Percentiles rank a stretch among this genome's conserved stretches.
These are phyloP conservation scores for Sporothrix euskadiensis DNA, from an alignment of 2,329 filamentous ascomycete species.

Conservation along the genomic window DNA sequence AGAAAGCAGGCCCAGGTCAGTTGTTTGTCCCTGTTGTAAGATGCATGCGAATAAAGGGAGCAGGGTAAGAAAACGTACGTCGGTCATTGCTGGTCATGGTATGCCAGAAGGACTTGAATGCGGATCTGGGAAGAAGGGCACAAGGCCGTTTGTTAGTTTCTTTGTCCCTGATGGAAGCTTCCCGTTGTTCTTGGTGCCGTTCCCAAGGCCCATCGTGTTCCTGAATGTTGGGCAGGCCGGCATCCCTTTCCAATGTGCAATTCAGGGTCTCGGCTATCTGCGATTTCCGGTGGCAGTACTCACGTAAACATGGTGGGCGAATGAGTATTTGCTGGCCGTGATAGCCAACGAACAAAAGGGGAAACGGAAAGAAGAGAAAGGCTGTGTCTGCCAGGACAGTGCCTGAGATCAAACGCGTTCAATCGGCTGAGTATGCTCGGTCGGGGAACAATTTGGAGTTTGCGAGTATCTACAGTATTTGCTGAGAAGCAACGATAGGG, in stretches of 20 bases:
- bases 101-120: conserved; percentile 94
- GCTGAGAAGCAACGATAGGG: neutral
- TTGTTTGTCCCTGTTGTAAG: neutral
- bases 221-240: too few species aligned
- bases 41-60: neutral
- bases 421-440: neutral
- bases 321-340: conserved; percentile 4
- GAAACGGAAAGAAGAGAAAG: neutral
- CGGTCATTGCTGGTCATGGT: conserved; percentile 73
- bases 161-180: neutral
- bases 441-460: neutral
- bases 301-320: conserved; percentile 27
- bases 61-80: conserved; percentile 51
- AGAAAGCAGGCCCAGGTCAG: neutral
- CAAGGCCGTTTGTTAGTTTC: conserved; percentile 20
- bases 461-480: neutral
- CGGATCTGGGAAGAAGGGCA: conserved; percentile 47
- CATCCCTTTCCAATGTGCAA: neutral
- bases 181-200: neutral
- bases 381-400: neutral
- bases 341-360: conserved; percentile 15
- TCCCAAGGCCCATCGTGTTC: neutral
- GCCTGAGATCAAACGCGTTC: neutral
- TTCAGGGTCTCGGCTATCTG: neutral
- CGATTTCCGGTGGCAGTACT: conserved; percentile 12